These are phyloP conservation scores for Exophiala spinifera DNA, from an alignment of 2,329 filamentous ascomycete genomes.

Conservation along the genomic window DNA sequence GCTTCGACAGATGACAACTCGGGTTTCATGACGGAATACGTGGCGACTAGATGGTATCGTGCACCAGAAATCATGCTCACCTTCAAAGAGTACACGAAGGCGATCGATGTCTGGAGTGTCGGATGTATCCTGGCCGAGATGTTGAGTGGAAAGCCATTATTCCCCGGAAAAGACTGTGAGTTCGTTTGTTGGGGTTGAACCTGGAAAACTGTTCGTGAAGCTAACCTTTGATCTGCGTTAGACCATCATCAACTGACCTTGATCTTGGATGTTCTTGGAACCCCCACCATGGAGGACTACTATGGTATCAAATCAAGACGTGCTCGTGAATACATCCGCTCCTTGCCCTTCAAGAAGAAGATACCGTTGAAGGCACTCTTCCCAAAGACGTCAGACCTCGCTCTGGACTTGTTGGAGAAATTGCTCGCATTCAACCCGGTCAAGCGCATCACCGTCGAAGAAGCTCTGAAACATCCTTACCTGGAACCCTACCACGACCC, in stretches of 20 bases:
- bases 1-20: conserved; percentile 98
- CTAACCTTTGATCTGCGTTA: conserved; percentile 38
- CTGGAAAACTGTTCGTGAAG: not conserved
- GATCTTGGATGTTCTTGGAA: conserved; percentile 94
- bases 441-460: conserved; percentile 97
- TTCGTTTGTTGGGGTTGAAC: conserved; percentile 29
- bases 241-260: conserved; percentile 97
- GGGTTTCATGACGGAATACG: conserved; percentile 99
- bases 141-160: conserved; percentile 95
- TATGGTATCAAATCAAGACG: conserved; percentile 99
- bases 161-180: conserved; percentile 97
- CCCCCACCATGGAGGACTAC: conserved; percentile 99
- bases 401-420: conserved; percentile 90
- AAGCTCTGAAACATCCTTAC: conserved; percentile 95
- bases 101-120: conserved; percentile 98
- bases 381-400: conserved; percentile 97
- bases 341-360: conserved; percentile 99
- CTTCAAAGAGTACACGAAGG: conserved; percentile 99
- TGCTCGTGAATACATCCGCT: conserved; percentile 96
- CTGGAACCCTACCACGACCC: conserved; percentile 98
- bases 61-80: conserved; percentile 99
- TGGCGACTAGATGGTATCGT: conserved; percentile 97
- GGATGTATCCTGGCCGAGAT: conserved; percentile 98
- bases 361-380: conserved; percentile 96
- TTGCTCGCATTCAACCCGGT: conserved; percentile 96